phyloP scores from a whole-genome alignment of 345 rosid genomes.

The Linum usitatissimum region DNA sequence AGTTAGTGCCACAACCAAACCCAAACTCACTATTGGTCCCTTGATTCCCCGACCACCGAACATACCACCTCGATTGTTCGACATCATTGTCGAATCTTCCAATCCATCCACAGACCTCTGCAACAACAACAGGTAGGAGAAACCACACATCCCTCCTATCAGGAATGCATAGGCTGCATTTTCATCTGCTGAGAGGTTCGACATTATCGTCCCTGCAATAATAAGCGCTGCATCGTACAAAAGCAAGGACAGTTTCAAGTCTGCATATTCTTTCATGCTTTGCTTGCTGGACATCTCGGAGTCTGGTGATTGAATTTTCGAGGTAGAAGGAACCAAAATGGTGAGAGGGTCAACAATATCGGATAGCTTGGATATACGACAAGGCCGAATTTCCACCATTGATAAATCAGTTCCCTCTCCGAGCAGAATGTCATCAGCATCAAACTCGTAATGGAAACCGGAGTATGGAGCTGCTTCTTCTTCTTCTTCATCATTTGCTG shows the following conservation, averaged over 20 bases:
- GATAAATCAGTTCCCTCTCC: constrained; percentile 59
- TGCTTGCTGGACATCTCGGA: constrained; percentile 36
- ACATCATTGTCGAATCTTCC: constrained; percentile 30
- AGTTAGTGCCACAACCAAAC: constrained; percentile 36
- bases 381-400: constrained; percentile 65
- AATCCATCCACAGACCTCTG: constrained; percentile 73
- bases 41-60: constrained; percentile 20
- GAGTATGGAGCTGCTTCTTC: constrained; percentile 13
- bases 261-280: constrained; percentile 78
- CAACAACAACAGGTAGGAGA: constrained; percentile 49
- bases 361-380: constrained; percentile 27
- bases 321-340: constrained; percentile 18
- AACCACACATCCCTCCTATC: constrained; percentile 60
- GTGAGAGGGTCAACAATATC: constrained; percentile 22
- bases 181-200: constrained; percentile 34
- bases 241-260: constrained; percentile 65
- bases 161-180: constrained; percentile 54
- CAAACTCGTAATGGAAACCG: constrained; percentile 43
- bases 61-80: constrained; percentile 21
- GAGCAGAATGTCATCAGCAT: constrained; percentile 50
- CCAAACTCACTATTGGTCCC: constrained; percentile 37
- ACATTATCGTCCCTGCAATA: constrained; percentile 31
- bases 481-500: constrained; percentile 15
- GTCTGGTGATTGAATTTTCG: constrained; percentile 17
- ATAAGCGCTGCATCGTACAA: constrained; percentile 41